Base-by-base conservation (phyloP, 129 eudicot genomes). In the Pseudognaphalium luteoalbum region DNA sequence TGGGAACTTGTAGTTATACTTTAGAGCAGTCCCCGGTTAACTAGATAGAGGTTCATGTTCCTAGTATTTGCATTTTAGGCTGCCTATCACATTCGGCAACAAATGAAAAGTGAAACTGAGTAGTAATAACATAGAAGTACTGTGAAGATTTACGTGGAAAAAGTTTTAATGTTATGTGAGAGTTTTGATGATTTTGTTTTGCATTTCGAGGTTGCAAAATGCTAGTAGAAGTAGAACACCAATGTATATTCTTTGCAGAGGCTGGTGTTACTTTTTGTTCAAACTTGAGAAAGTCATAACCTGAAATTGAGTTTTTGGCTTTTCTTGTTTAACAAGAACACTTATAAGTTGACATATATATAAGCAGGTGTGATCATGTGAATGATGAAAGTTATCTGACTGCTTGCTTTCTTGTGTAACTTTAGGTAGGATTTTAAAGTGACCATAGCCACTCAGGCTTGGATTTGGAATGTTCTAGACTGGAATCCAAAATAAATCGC, bases 341-440 rank as follows among this genome's bases (percentile, higher is more conserved):
- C 35, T 22, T 71, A 3, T 33, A 62, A 72, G 64, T 60, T 64
- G 52, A 22, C 57, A 62, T 30, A 7, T 37, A 61, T 63, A 32
- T 63, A 75, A 29, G 29, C 30, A 63, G 79, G n/a, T n/a, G n/a
- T n/a, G n/a, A n/a, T n/a, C n/a, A 41, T 47, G 33, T 62, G 42
- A 63, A 28, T 75, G 62, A 33, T 19, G 63, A 30, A 74, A 65
- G 42, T 41, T n/a, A 42, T 28, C 71, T 62, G 78, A 63, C 71
- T 62, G 78, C 61, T 74, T 74, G 61, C 44, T 63, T 62, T 61
- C 59, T 44, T 9, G 19, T 61, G 78, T 62, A 62, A 61, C 41
- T 42, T 74, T 60, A 60, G 22, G 52, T 33, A 72, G 52, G 76
- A 56, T 65, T 72, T 25, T 59, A 56, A 57, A 39, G 67, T 35